Evolutionary conservation across 1,139 yeast genomes (phyloP).

Genomic region (Lipomyces yarrowii): DNA sequence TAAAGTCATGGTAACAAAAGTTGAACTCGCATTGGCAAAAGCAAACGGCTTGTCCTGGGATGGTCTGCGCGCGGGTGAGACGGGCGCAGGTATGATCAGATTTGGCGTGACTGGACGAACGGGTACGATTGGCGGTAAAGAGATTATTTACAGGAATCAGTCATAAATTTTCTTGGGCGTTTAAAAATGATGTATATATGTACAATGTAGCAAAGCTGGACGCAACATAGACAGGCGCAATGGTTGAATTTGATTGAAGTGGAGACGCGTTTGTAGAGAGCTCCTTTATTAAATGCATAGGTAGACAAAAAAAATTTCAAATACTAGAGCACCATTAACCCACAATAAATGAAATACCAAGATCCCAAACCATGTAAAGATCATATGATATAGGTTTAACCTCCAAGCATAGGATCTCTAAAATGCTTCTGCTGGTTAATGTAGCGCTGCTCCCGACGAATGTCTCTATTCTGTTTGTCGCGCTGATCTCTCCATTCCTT

Average conservation of each 20-base stretch:
- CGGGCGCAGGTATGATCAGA: constrained; percentile 34
- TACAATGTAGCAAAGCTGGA: background rate
- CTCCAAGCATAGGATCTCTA: constrained; percentile 91
- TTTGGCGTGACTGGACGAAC: constrained; percentile 35
- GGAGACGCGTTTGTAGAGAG: background rate
- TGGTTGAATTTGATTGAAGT: background rate
- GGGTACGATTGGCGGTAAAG: constrained; percentile 34
- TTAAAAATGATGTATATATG: background rate
- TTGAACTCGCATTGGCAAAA: constrained; percentile 31
- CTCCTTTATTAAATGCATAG: background rate
- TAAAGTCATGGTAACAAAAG: constrained; percentile 33
- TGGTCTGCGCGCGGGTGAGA: constrained; percentile 33
- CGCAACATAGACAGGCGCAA: background rate
- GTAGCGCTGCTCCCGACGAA: constrained; percentile 73
- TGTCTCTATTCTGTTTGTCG: constrained; percentile 66
- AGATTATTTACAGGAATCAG: constrained; percentile 29
- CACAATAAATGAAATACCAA: background rate
- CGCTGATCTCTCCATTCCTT: constrained; percentile 65
- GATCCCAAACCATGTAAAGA: background rate
- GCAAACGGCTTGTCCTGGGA: constrained; percentile 33
- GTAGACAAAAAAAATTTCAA: background rate
- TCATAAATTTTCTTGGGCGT: constrained; percentile 11
- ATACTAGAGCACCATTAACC: background rate
- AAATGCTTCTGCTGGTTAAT: constrained; percentile 87
- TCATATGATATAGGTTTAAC: constrained; percentile 20